Evolutionary conservation across 805 yeast species (phyloP), one percentile per base, ranked within the genome.

Genomic region (Candida insectorum): DNA sequence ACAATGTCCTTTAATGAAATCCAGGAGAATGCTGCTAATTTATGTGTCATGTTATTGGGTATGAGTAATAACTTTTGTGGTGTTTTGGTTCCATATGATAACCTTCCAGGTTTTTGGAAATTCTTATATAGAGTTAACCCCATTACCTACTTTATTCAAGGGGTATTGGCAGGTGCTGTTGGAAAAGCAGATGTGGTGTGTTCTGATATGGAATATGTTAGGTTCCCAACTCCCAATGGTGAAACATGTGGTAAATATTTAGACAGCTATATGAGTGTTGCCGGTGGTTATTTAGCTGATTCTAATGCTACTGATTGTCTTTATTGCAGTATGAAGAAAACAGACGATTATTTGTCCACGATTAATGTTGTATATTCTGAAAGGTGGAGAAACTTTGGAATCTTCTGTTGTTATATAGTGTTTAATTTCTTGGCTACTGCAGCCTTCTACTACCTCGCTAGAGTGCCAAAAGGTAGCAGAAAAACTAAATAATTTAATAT

Each of bases 51-150:
- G 34, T 39, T 54, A 27, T 55, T 57, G 34, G 49, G 60, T 10
- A 44, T 56, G 52, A 54, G 61, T 48, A 47, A 57, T 48, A 55
- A 49, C 28, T 57, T 57, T 51, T 54, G 61, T 53, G 64, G 64
- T 48, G 60, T 56, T 15, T 47, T 58, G 28, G 60, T 55, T 15
- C 49, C 49, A 15, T 61, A 47, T 6, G 46, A 40, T 54, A 74
- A 69, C 43, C 62, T 47, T 58, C 62, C 56, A 13, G 51, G 50
- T 28, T 65, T 49, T 56, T 77, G 91, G 89, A 63, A 71, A 25
- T 83, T 82, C 68, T 78, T 84, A 85, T 83, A 81, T 68, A 69
- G 88, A 52, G 72, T 67, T n/a, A 69, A 74, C 78, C 42, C 93
- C 11, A 62, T 81, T 41, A 79, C 87, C 1, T 84, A 82, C 49